Conservation (phyloP, 2,329 filamentous ascomycete genomes). For the Calonectria multiphialidica region DNA sequence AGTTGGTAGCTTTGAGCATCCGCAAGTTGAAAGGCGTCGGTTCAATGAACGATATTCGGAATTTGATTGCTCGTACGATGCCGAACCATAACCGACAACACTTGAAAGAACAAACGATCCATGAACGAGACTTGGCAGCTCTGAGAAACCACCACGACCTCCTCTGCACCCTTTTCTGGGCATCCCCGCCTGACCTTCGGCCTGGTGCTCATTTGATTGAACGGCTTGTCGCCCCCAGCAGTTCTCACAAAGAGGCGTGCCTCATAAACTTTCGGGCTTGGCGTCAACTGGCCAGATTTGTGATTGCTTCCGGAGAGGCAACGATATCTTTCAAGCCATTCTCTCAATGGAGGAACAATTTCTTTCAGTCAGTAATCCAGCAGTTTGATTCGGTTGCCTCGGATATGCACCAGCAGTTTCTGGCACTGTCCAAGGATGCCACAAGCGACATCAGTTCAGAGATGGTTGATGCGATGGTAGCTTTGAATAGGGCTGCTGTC, state of each 20-base stretch:
- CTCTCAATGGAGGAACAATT: conserved; percentile 63
- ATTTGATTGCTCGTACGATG: conserved; percentile 70
- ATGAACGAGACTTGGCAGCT: conserved; percentile 71
- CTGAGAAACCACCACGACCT: conserved; percentile 78
- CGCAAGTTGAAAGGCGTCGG: conserved; percentile 61
- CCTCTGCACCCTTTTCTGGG: conserved; percentile 75
- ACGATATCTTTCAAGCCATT: conserved; percentile 63
- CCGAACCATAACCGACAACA: conserved; percentile 76
- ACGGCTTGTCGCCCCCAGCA: conserved; percentile 68
- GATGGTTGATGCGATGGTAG: conserved; percentile 62
- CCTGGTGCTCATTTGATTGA: conserved; percentile 68
- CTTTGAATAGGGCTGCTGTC: conserved; percentile 64
- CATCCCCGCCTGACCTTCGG: conserved; percentile 66
- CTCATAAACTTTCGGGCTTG: conserved; percentile 74
- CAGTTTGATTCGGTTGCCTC: conserved; percentile 68
- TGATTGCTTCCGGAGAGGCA: conserved; percentile 60
- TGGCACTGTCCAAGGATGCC: conserved; percentile 60
- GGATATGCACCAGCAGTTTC: conserved; percentile 68
- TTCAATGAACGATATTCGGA: conserved; percentile 68
- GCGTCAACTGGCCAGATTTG: conserved; percentile 71
- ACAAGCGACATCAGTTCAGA: conserved; percentile 57
- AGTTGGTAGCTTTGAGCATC: conserved; percentile 71
- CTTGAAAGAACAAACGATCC: conserved; percentile 71
- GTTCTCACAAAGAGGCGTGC: conserved; percentile 75
- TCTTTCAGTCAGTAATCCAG: conserved; percentile 68